These are phyloP conservation scores for Stentor roeselii DNA, from an alignment of 73 alveolate species.

Conservation along the genomic window DNA sequence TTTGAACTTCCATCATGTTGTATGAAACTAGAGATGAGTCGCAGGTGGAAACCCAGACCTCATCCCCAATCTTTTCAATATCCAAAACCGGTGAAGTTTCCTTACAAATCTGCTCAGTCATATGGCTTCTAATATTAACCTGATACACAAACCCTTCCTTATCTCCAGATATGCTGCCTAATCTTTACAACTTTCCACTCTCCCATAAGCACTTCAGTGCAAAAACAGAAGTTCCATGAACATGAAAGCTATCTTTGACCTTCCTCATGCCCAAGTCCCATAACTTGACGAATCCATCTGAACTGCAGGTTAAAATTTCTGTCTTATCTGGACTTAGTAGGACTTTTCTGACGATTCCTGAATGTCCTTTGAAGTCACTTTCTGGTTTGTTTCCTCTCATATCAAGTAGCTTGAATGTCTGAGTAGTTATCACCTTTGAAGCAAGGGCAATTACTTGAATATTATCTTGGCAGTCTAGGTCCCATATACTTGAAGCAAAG, in stretches of 20 bases:
- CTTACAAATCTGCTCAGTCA: neutral
- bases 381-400: neutral
- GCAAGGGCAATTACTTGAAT: neutral
- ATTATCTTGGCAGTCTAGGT: neutral
- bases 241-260: neutral
- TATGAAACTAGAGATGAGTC: neutral
- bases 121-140: neutral
- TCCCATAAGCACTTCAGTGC: neutral
- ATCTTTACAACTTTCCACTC: neutral
- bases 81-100: neutral
- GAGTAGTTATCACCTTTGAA: neutral
- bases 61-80: neutral
- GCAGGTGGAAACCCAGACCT: neutral
- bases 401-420: slow-evolving; percentile 3
- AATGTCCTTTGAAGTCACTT: slow-evolving; percentile 9
- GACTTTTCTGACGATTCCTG: neutral
- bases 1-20: neutral
- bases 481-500: neutral
- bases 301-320: neutral
- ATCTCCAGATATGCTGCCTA: slow-evolving; percentile 6
- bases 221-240: neutral
- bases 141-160: neutral
- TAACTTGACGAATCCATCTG: neutral
- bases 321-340: slow-evolving; percentile 1
- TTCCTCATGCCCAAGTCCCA: neutral